Conservation (phyloP, 2,329 filamentous ascomycete genomes). For the Stromatinia cepivora region DNA sequence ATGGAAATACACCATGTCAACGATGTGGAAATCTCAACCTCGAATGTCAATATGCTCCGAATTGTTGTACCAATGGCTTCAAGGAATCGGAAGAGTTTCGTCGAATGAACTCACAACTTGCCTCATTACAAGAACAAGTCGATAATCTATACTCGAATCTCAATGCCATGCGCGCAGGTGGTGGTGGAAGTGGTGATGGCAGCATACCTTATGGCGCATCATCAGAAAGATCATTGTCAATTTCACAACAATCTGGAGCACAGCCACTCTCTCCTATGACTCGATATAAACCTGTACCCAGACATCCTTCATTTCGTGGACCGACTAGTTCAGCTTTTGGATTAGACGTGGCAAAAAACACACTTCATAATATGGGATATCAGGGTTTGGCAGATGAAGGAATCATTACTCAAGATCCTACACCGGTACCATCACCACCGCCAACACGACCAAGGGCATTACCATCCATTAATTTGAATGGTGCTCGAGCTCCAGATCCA, state of each 20-base stretch:
- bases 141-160: constrained; percentile 73
- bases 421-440: constrained; percentile 43
- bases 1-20: constrained; percentile 66
- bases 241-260: constrained; percentile 31
- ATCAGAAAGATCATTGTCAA: constrained; percentile 37
- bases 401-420: constrained; percentile 53
- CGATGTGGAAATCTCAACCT: constrained; percentile 69
- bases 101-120: constrained; percentile 73
- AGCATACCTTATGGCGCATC: constrained; percentile 22
- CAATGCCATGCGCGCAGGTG: constrained; percentile 46
- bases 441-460: constrained; percentile 27
- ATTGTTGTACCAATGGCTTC: constrained; percentile 74
- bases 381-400: constrained; percentile 67
- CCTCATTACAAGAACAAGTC: constrained; percentile 79
- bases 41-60: constrained; percentile 64
- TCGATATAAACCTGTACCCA: constrained; percentile 32
- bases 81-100: constrained; percentile 92
- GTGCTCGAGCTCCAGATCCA: constrained; percentile 65
- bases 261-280: constrained; percentile 32
- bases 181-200: constrained; percentile 20
- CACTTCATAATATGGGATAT: constrained; percentile 87
- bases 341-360: constrained; percentile 82
- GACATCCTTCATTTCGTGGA: constrained; percentile 69
- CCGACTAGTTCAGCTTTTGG: constrained; percentile 85
- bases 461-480: constrained; percentile 28